These are phyloP conservation scores for Scleroderma citrinum DNA, from an alignment of 768 basidiomycete species.

Conservation along the genomic window DNA sequence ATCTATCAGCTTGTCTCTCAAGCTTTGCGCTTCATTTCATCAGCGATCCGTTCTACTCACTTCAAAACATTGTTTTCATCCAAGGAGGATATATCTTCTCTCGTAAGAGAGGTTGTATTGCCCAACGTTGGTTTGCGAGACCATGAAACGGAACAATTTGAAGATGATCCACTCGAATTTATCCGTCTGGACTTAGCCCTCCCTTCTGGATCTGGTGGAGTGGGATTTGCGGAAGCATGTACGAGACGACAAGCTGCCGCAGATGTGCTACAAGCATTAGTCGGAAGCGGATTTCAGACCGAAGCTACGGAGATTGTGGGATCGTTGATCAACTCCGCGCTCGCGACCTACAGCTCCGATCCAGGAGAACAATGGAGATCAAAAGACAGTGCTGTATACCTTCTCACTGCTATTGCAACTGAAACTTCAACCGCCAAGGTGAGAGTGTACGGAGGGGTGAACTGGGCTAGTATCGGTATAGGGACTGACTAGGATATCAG, in stretches of 20 bases:
- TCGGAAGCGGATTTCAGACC: constrained; percentile 70
- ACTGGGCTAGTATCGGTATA: neutral
- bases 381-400: constrained; percentile 90
- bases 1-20: constrained; percentile 73
- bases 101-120: constrained; percentile 86
- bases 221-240: constrained; percentile 58
- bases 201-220: constrained; percentile 40
- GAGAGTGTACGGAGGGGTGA: constrained; percentile 13
- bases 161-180: constrained; percentile 95
- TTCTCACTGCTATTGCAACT: constrained; percentile 90
- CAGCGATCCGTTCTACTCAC: constrained; percentile 83
- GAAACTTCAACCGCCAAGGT: constrained; percentile 84
- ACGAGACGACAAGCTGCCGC: constrained; percentile 91
- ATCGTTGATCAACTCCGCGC: constrained; percentile 72
- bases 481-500: constrained; percentile 28
- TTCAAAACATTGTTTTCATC: constrained; percentile 79
- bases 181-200: constrained; percentile 80
- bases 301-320: constrained; percentile 87
- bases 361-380: constrained; percentile 70
- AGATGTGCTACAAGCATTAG: constrained; percentile 90
- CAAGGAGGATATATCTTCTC: constrained; percentile 70
- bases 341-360: constrained; percentile 63
- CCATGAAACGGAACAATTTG: constrained; percentile 92
- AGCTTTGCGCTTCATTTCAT: constrained; percentile 85
- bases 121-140: constrained; percentile 89